These are phyloP conservation scores for Kalmusia sp. DNA, from an alignment of 2,329 filamentous ascomycete species.

Conservation along the genomic window DNA sequence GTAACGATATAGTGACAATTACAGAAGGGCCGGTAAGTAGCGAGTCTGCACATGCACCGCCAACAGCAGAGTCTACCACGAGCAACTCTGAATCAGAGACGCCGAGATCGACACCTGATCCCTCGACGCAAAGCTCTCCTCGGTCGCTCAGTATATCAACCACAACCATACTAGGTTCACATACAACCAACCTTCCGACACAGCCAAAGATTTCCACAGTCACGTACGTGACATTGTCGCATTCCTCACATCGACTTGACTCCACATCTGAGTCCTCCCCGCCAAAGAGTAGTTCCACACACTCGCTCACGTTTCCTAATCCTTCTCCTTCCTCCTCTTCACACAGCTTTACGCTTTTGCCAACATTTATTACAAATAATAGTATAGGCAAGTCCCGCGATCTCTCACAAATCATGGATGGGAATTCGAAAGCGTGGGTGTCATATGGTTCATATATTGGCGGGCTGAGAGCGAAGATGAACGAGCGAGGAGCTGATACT, in stretches of 20 bases:
- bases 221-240: too few relatives aligned
- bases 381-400: neutral
- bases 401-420: neutral
- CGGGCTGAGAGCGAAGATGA: neutral
- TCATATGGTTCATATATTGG: neutral
- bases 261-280: too few relatives aligned
- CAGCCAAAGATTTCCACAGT: too few relatives aligned
- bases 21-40: neutral
- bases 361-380: too few relatives aligned
- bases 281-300: too few relatives aligned
- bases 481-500: neutral
- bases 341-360: too few relatives aligned
- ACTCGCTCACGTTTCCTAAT: too few relatives aligned
- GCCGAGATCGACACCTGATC: neutral
- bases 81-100: neutral
- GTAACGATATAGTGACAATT: neutral
- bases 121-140: neutral
- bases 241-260: too few relatives aligned
- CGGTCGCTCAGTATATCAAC: too few relatives aligned
- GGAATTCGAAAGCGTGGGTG: neutral
- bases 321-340: too few relatives aligned
- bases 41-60: neutral
- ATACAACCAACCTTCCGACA: too few relatives aligned
- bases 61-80: neutral
- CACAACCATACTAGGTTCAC: too few relatives aligned